Conservation (phyloP, 169 alveolate species). For the Plasmodium gaboni region DNA sequence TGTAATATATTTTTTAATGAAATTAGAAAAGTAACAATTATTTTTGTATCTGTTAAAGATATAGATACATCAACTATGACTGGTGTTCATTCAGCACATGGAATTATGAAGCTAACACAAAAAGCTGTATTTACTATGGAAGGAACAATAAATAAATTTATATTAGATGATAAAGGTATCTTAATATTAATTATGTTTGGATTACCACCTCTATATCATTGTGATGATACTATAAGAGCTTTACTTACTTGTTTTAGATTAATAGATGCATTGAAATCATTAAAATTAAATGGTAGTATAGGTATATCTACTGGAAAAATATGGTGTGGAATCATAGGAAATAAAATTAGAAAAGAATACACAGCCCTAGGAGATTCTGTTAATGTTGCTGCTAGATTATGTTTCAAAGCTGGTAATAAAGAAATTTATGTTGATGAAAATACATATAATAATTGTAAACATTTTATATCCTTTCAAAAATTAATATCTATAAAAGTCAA, state of each 20-base stretch:
- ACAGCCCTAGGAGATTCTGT: conserved; percentile 89
- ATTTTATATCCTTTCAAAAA: conserved; percentile 80
- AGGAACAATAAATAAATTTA: conserved; percentile 88
- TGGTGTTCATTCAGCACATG: conserved; percentile 78
- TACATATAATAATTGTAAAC: conserved; percentile 82
- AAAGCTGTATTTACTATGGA: conserved; percentile 81
- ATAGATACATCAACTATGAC: conserved; percentile 80
- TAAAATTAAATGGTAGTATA: conserved; percentile 84
- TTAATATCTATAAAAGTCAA: conserved; percentile 84
- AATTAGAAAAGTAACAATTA: conserved; percentile 84
- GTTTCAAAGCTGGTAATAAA: conserved; percentile 74
- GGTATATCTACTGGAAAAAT: conserved; percentile 89
- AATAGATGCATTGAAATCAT: conserved; percentile 79
- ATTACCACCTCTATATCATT: conserved; percentile 89
- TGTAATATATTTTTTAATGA: conserved; percentile 86
- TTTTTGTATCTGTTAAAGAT: conserved; percentile 86
- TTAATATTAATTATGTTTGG: conserved; percentile 86
- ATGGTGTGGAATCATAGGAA: conserved; percentile 91
- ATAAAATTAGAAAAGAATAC: conserved; percentile 86
- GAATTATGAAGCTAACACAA: conserved; percentile 80
- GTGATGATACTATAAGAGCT: conserved; percentile 88
- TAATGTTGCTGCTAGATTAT: conserved; percentile 85
- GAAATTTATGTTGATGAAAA: conserved; percentile 82
- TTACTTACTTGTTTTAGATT: conserved; percentile 84
- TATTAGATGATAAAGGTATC: conserved; percentile 89